Percentiles rank a stretch among this genome's conserved stretches.
phyloP scores from a whole-genome alignment of 2,329 filamentous ascomycete species.

The Daldinia eschscholtzii region DNA sequence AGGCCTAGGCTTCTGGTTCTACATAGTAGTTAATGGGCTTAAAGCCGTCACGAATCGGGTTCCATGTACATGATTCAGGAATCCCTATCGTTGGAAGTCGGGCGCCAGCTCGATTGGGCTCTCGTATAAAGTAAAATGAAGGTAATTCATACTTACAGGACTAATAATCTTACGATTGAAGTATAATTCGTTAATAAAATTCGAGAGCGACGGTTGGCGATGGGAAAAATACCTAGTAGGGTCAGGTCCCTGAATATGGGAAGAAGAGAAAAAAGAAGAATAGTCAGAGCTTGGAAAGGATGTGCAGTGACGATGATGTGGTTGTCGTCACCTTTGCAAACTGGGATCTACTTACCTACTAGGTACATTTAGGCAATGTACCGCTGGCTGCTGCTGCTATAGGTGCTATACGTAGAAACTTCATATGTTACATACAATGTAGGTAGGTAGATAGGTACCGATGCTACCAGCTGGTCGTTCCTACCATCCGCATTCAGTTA shows the following conservation, averaged over 20 bases:
- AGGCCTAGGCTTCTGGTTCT: neutral
- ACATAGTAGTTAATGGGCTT: conserved; percentile 17
- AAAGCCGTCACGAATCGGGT: conserved; percentile 16
- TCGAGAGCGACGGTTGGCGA: conserved; percentile 11
- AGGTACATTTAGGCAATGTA: conserved; percentile 13
- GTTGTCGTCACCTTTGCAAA: conserved; percentile 44
- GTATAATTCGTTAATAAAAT: conserved; percentile 19
- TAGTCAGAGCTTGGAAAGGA: conserved; percentile 13
- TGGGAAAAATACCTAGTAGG: conserved; percentile 11
- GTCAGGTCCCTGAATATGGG: neutral
- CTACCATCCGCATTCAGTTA: conserved; percentile 38
- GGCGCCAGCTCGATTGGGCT: conserved; percentile 31
- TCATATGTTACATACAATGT: conserved; percentile 1
- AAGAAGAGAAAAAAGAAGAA: conserved; percentile 10
- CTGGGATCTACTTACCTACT: neutral
- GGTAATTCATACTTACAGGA: conserved; percentile 1
- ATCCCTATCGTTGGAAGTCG: conserved; percentile 16
- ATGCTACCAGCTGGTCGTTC: conserved; percentile 18
- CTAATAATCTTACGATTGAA: conserved; percentile 20
- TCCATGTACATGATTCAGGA: conserved; percentile 25
- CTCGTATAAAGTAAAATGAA: conserved; percentile 11
- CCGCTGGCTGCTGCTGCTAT: conserved; percentile 9
- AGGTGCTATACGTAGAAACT: conserved; percentile 8
- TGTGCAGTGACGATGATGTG: conserved; percentile 37
- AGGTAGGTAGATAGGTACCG: neutral